Evolutionary conservation across 169 alveolate species (phyloP).

Genomic region (Perkinsus chesapeaki): DNA sequence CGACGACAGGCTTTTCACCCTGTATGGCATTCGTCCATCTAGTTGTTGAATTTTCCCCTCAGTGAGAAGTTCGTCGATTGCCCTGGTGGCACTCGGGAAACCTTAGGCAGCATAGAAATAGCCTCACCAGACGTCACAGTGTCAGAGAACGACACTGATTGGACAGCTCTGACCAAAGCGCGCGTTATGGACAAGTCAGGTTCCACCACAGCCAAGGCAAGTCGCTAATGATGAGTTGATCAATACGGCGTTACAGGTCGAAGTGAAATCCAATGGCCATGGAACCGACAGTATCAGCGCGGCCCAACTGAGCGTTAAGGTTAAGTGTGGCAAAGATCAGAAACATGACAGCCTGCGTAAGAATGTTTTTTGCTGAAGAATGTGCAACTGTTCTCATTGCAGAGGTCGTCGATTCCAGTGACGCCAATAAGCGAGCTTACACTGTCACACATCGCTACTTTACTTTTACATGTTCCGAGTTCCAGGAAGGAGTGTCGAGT

Average conservation of each 20-base stretch:
- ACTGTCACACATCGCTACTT: not conserved
- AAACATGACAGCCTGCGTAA: not conserved
- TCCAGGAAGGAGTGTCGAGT: not conserved
- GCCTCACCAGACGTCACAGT: not conserved
- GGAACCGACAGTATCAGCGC: not conserved
- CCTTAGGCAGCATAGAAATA: not conserved
- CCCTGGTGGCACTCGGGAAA: not conserved
- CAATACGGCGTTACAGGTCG: not conserved
- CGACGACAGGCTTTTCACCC: not conserved
- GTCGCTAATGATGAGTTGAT: not conserved
- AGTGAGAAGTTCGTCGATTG: not conserved
- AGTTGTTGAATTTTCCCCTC: not conserved
- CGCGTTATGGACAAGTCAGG: not conserved
- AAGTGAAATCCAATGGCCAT: not conserved
- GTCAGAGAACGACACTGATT: not conserved
- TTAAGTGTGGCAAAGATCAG: not conserved
- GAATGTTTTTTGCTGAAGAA: not conserved
- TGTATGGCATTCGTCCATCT: not conserved
- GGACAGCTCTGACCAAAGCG: not conserved
- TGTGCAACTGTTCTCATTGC: not conserved
- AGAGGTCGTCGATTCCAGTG: not conserved
- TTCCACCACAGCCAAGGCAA: not conserved
- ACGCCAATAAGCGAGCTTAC: not conserved
- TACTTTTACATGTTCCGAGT: not conserved
- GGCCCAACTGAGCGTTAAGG: not conserved